Evolutionary conservation across 225 moss, liverwort and hornwort genomes (phyloP), one percentile per base, ranked within the genome.

Genomic region (Asterella californica): DNA sequence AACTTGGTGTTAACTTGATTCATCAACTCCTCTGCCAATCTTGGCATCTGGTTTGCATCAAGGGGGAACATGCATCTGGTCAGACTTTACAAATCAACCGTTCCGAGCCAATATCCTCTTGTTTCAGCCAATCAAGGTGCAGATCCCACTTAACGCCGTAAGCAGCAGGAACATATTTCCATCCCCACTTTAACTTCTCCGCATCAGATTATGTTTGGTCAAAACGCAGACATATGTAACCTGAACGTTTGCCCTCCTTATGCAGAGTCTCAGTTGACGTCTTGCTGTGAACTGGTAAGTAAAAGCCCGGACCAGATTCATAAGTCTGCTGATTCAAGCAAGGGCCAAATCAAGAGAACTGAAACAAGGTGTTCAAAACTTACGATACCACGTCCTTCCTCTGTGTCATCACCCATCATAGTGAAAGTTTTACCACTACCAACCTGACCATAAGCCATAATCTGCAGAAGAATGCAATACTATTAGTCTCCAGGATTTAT

Each of bases 401-500:
- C 74, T 29, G 90, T 89, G 59, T 91, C 87, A 74, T 94, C 92
- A 76, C 94, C 91, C 80, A 94, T 88, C 90, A 94, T 94, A 21
- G 94, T 90, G 45, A 91, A 90, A 15, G 94, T 88, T 75, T 92
- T 94, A 67, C 94, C 92, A 27, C 91, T 90, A 72, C 92, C 89
- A 85, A 80, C 89, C 86, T 90, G 94, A 63, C 94, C 94, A 78
- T 91, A 92, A 4, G 94, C 84, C 78, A 92, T 82, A 64, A 92
- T 90, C 94, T 94, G 79, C 33, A 18, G 22, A 29, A 74, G 19
- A 70, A 70, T 4, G 70, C 24, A 45, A 70, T 30, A 32, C 11
- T 19, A 76, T 47, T 37, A 71, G 38, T 9, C n/a, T 71, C 70
- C 42, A 71, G 64, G 32, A 32, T 64, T 24, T 37, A 27, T 37